A percentile compares a stretch with the other conserved stretches of the same genome.
Conservation (phyloP, 2,329 filamentous ascomycete genomes). For the Aureobasidium sp. region DNA sequence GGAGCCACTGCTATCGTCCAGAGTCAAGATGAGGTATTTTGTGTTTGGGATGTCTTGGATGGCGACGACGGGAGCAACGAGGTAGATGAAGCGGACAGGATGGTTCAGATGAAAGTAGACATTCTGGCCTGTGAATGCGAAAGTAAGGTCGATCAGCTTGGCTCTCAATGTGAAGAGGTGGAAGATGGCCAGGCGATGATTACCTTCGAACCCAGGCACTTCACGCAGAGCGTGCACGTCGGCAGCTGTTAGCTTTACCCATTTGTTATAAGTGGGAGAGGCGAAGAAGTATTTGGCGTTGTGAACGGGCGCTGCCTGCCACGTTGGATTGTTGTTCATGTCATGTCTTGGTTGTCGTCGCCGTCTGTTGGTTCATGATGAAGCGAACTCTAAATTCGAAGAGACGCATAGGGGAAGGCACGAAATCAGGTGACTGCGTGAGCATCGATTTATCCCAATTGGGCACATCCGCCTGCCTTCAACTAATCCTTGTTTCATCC, state of each 20-base stretch:
- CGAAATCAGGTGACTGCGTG: background rate
- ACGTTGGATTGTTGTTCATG: background rate
- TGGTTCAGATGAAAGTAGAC: slow-evolving; percentile 51
- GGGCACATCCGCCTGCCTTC: background rate
- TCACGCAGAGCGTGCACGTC: slow-evolving; percentile 48
- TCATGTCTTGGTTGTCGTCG: background rate
- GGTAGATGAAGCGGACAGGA: slow-evolving; percentile 41
- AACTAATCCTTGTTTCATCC: background rate
- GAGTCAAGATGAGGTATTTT: slow-evolving; percentile 41
- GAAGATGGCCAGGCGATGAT: background rate
- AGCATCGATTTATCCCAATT: background rate
- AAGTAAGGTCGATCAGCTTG: background rate
- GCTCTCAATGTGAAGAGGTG: background rate
- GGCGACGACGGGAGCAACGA: slow-evolving; percentile 40
- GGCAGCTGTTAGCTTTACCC: slow-evolving; percentile 53
- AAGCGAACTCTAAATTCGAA: background rate
- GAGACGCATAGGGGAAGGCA: background rate
- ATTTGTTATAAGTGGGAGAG: slow-evolving; percentile 55
- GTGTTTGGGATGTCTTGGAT: slow-evolving; percentile 34
- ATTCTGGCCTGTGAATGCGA: slow-evolving; percentile 39
- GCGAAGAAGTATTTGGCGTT: slow-evolving; percentile 53
- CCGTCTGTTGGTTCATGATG: background rate
- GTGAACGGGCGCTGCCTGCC: slow-evolving; percentile 34
- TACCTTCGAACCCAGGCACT: slow-evolving; percentile 47
- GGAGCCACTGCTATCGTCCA: slow-evolving; percentile 56